Percentiles rank a stretch among this genome's conserved stretches.
Evolutionary conservation across 2,329 filamentous ascomycete species (phyloP).

Genomic region (Cladosporium sp.): DNA sequence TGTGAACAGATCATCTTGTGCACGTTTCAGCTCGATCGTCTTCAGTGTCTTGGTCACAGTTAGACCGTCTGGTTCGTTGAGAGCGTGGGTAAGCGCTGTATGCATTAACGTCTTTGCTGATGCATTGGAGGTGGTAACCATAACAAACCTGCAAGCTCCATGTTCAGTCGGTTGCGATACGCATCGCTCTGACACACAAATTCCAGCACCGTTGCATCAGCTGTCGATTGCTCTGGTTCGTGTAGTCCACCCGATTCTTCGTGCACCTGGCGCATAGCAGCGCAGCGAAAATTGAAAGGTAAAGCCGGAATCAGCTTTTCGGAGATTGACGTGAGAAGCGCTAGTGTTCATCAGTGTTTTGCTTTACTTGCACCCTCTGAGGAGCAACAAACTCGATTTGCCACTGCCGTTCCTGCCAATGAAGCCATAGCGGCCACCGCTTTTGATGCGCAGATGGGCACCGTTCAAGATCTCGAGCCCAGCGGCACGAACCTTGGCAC

Average conservation of each 20-base stretch:
- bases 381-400: slow-evolving; percentile 65
- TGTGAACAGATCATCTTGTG: slow-evolving; percentile 23
- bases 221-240: slow-evolving; percentile 11
- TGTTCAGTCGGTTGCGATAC: slow-evolving; percentile 23
- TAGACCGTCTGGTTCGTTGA: slow-evolving; percentile 7
- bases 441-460: slow-evolving; percentile 70
- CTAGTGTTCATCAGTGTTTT: slow-evolving; percentile 56
- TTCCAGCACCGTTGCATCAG: slow-evolving; percentile 26
- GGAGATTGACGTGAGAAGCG: slow-evolving; percentile 50
- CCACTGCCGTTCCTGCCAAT: slow-evolving; percentile 80
- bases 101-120: not conserved
- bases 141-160: slow-evolving; percentile 23
- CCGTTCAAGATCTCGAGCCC: slow-evolving; percentile 65
- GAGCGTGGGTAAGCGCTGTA: not conserved
- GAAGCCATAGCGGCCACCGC: slow-evolving; percentile 73
- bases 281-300: slow-evolving; percentile 13
- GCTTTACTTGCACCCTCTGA: not conserved
- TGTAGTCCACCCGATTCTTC: slow-evolving; percentile 17
- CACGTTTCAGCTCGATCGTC: slow-evolving; percentile 20
- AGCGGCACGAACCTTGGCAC: slow-evolving; percentile 48
- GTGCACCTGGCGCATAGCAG: slow-evolving; percentile 17
- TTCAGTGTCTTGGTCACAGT: not conserved
- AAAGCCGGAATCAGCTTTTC: slow-evolving; percentile 21
- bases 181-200: slow-evolving; percentile 28
- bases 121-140: slow-evolving; percentile 20